Evolutionary conservation across 495 filamentous ascomycete genomes (phyloP), one percentile per base, ranked within the genome.

Genomic region (Massariosphaeria phaeospora): DNA sequence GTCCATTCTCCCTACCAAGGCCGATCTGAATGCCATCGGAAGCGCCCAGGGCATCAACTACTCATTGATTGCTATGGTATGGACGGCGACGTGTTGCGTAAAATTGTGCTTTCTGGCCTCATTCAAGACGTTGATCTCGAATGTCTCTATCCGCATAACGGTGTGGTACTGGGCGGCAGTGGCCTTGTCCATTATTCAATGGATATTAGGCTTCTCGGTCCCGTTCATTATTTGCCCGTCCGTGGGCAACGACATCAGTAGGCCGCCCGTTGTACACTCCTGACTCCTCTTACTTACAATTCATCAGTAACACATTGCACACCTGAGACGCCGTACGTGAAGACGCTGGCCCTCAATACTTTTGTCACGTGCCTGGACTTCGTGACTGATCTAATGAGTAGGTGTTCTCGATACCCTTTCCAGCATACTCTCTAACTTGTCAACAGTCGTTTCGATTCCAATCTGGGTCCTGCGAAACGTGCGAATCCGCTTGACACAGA

Each of bases 391-490:
- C 7, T 29, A 15, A 46, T 46, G 43, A 24, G 40, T 43, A 8
- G 21, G 5, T 40, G 9, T 18, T 18, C 2, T 18, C 25, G 2
- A 12, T 5, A 12, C 40, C 25, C 21, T 13, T 6, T 20, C 5
- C 2, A 43, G 18, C 21, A 43, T 13, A 5, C 4, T 24, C 4
- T 15, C 43, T 46, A 30, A 46, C 17, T 7, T 31, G 2, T 4
- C 8, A 15, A 9, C 31, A 46, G 43, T 48, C 13, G 21, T 48
- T 33, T 17, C 20, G n/a, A 48, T 48, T 12, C 45, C 45, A 12
- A 31, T 48, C 13, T 34, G 23, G n/a, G 36, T 48, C 9, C 45
- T 48, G 29, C 26, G 20, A 4, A 12, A 30, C 12, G 26, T 18
- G n/a, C 27, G 11, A 20, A 17, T 48, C 8, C 17, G 24, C n/a